Base-by-base conservation (phyloP, 371 early-diverging fungal genomes). In the Umbelopsis sp. region DNA sequence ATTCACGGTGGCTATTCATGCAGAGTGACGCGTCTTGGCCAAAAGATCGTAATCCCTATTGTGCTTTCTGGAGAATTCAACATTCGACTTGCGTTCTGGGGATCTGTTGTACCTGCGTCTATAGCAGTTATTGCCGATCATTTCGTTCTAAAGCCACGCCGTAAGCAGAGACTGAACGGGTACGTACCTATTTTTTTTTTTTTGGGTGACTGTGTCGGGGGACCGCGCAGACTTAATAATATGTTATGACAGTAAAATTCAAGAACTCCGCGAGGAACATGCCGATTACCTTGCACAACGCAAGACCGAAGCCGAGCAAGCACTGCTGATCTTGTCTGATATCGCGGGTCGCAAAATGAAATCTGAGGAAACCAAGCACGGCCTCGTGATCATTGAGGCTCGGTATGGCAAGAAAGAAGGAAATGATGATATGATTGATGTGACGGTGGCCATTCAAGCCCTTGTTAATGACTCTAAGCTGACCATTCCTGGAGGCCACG, bases 311-410 rank as follows among this genome's bases (percentile, higher is more conserved):
- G 96, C 96, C 0, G 77, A 89, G 45, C 92, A 93, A 70, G 93
- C 95, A 1, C 83, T 89, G 38, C 78, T 79, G 14, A 72, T 96
- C 5, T 86, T 98, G 87, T 69, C 75, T 25, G 91, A 91, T 18
- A 80, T 88, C 44, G 90, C 91, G 4, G 80, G 79, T n/a, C 86
- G 91, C 50, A 92, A 91, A 72, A 76, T 74, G 51, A 85, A 86
- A 48, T 82, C 81, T 50, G 95, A 95, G 71, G 87, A 88, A 66
- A 76, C 78, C 18, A 89, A 87, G 69, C 73, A 87, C 78, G 94
- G 97, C 5, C 81, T 98, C 57, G 87, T 97, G 20, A 92, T 98
- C 72, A 79, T 96, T 32, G 83, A 87, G 63, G 99, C 98, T 16
- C 73, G 87, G 53, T 98, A 97, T 72, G 99, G 99, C 63, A 72